A percentile compares a stretch with the other conserved stretches of the same genome.
Evolutionary conservation across 225 moss, liverwort and hornwort genomes (phyloP).

Genomic region (Pseudoscleropodium purum): DNA sequence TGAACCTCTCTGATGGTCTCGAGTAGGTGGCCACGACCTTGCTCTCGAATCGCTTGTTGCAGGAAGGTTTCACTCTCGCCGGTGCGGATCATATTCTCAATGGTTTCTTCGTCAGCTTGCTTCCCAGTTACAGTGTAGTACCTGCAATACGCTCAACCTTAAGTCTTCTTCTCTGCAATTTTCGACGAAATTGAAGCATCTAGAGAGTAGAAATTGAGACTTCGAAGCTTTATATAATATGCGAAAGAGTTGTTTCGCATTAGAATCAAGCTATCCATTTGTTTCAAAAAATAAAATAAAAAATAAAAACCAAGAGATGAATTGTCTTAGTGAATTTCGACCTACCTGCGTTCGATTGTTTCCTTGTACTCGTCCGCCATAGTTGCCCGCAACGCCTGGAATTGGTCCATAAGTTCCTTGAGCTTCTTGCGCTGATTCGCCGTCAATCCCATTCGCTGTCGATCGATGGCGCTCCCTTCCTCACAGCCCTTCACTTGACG

Average conservation of each 20-base stretch:
- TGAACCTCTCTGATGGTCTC: conserved; percentile 41
- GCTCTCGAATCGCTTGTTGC: conserved; percentile 36
- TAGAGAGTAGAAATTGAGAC: not conserved
- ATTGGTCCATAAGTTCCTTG: conserved; percentile 35
- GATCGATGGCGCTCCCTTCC: conserved; percentile 28
- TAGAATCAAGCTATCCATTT: not conserved
- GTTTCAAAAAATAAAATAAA: not conserved
- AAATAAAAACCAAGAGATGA: not conserved
- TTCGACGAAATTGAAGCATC: not conserved
- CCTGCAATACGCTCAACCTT: not conserved
- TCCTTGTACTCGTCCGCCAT: conserved; percentile 31
- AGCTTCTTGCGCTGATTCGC: conserved; percentile 40
- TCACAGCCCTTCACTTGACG: conserved; percentile 24
- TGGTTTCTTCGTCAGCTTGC: conserved; percentile 40
- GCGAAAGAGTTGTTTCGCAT: not conserved
- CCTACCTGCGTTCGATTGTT: conserved; percentile 25
- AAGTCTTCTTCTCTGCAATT: not conserved
- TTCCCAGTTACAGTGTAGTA: conserved; percentile 36
- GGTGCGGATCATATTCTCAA: conserved; percentile 41
- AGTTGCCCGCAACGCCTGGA: conserved; percentile 15
- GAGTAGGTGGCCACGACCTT: conserved; percentile 27
- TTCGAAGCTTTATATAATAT: not conserved
- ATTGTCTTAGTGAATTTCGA: not conserved
- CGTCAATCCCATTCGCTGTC: conserved; percentile 22
- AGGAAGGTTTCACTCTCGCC: conserved; percentile 47